Percentiles rank a stretch among this genome's conserved stretches.
These are phyloP conservation scores for Erysiphe pulchra DNA, from an alignment of 2,329 filamentous ascomycete genomes.

Conservation along the genomic window DNA sequence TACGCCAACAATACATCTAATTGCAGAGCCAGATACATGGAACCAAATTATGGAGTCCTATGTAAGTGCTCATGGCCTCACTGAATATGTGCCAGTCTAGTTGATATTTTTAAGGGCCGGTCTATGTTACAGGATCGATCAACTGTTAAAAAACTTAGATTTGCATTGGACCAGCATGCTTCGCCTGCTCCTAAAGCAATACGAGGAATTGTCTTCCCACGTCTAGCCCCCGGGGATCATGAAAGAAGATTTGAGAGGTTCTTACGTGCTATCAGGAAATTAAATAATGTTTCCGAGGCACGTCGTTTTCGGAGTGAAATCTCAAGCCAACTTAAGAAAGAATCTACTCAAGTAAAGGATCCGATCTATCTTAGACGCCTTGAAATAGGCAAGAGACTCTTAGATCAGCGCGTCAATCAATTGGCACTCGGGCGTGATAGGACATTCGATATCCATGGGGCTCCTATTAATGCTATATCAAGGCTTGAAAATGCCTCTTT, in stretches of 20 bases:
- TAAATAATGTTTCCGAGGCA: slow-evolving; percentile 79
- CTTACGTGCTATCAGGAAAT: slow-evolving; percentile 65
- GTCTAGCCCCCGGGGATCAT: slow-evolving; percentile 56
- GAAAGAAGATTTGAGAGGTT: slow-evolving; percentile 90
- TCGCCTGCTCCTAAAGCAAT: slow-evolving; percentile 45
- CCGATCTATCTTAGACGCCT: slow-evolving; percentile 66
- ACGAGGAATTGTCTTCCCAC: slow-evolving; percentile 46
- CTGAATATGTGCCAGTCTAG: background rate
- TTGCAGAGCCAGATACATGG: slow-evolving; percentile 89
- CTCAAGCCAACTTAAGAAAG: slow-evolving; percentile 70
- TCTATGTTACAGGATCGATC: slow-evolving; percentile 85
- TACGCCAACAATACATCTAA: slow-evolving; percentile 49
- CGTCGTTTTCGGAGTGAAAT: slow-evolving; percentile 80
- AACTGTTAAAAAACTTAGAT: slow-evolving; percentile 73
- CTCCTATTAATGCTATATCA: slow-evolving; percentile 20
- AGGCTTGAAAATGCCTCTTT: slow-evolving; percentile 51
- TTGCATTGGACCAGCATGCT: slow-evolving; percentile 81
- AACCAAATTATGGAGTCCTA: slow-evolving; percentile 87
- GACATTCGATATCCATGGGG: slow-evolving; percentile 5
- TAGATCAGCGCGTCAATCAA: slow-evolving; percentile 72
- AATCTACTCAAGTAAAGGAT: slow-evolving; percentile 54
- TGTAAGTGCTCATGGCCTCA: slow-evolving; percentile 15
- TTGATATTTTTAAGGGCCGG: slow-evolving; percentile 27
- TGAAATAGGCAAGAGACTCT: slow-evolving; percentile 70
- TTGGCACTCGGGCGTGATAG: slow-evolving; percentile 41